Evolutionary conservation across 345 rosid species (phyloP).

Genomic region (Aegle marmelos): DNA sequence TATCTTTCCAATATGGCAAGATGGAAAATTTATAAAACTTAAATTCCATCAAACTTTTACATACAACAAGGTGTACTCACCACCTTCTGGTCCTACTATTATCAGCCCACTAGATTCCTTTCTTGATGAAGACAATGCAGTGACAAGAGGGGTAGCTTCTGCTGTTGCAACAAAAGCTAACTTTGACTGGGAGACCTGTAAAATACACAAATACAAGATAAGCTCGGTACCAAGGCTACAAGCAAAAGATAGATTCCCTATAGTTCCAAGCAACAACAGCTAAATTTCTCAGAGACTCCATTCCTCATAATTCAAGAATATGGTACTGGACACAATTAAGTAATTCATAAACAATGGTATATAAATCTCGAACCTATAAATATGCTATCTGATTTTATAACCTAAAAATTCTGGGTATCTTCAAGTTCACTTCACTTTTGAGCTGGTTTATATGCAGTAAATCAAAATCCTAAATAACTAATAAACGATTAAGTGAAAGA

Average conservation of each 20-base stretch:
- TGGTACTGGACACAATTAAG: neutral
- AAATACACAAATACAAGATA: conserved; percentile 6
- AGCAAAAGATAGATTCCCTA: neutral
- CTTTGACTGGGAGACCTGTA: conserved; percentile 60
- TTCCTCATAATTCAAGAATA: neutral
- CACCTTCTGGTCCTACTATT: conserved; percentile 89
- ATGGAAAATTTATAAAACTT: neutral
- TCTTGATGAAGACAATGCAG: conserved; percentile 39
- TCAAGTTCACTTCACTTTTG: neutral
- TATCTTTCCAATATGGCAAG: neutral
- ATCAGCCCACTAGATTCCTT: conserved; percentile 58
- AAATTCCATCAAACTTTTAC: neutral
- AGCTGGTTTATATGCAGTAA: neutral
- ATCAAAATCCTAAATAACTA: conserved; percentile 2
- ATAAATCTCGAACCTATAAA: too few species aligned
- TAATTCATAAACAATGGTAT: neutral
- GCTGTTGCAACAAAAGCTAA: conserved; percentile 74
- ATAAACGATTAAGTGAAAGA: neutral
- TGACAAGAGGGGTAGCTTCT: conserved; percentile 71
- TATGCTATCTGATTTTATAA: neutral
- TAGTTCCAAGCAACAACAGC: neutral
- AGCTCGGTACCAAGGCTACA: neutral
- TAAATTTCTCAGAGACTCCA: neutral
- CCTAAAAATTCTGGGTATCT: neutral
- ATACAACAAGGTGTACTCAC: conserved; percentile 31